Percentiles rank a stretch among this genome's conserved stretches.
Conservation (phyloP, 306 rosid genomes). For the Prinsepia uniflora region DNA sequence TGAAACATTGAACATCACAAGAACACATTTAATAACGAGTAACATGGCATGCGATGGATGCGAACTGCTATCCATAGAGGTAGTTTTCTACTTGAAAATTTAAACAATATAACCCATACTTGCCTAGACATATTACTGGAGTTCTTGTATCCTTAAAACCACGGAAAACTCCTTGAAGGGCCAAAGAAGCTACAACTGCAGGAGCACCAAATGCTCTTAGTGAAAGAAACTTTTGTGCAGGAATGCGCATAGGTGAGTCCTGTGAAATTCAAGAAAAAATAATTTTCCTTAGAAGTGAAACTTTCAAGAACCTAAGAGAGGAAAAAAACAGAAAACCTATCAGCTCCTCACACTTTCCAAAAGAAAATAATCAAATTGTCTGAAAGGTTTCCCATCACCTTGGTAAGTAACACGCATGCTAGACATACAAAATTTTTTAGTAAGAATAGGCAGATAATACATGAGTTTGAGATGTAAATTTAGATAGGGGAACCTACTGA, state of each 20-base stretch:
- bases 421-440: not conserved
- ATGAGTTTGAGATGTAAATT: not conserved
- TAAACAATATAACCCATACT: slow-evolving; percentile 23
- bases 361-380: not conserved
- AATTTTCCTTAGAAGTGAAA: not conserved
- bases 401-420: not conserved
- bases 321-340: not conserved
- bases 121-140: slow-evolving; percentile 87
- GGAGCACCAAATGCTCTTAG: slow-evolving; percentile 96
- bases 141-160: slow-evolving; percentile 96
- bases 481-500: slow-evolving; percentile 44
- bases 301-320: not conserved
- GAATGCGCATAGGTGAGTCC: slow-evolving; percentile 61
- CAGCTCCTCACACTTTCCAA: not conserved
- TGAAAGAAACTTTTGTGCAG: slow-evolving; percentile 62
- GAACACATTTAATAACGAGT: not conserved
- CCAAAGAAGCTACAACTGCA: slow-evolving; percentile 90
- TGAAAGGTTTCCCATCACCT: not conserved
- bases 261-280: slow-evolving; percentile 25
- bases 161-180: slow-evolving; percentile 96
- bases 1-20: not conserved
- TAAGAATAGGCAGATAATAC: not conserved
- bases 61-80: not conserved
- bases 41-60: not conserved
- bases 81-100: not conserved